Evolutionary conservation across 2,329 filamentous ascomycete genomes (phyloP).

Genomic region (Sclerotinia nivalis): DNA sequence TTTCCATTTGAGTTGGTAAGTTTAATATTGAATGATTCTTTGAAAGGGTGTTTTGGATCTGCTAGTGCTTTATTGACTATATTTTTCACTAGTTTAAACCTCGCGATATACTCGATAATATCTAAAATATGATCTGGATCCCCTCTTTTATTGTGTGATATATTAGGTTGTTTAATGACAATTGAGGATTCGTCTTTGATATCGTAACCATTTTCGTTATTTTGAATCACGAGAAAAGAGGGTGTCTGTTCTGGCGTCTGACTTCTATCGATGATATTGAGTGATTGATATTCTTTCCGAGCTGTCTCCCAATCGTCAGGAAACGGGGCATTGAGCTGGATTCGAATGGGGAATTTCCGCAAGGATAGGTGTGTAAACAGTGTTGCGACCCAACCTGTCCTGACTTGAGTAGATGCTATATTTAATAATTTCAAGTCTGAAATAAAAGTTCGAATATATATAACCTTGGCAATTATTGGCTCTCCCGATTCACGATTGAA

Average conservation of each 20-base stretch:
- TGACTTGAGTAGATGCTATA: constrained; percentile 1
- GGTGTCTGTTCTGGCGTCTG: neutral
- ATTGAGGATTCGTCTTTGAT: neutral
- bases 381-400: constrained; percentile 4
- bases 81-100: neutral
- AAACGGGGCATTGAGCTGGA: neutral
- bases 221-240: constrained; percentile 1
- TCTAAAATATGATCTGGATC: neutral
- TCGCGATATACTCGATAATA: neutral
- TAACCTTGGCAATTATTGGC: constrained; percentile 2
- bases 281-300: constrained; percentile 2
- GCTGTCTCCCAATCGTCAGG: neutral
- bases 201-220: constrained; percentile 10
- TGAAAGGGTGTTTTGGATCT: neutral
- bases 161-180: neutral
- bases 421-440: constrained; percentile 4
- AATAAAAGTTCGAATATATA: neutral
- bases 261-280: constrained; percentile 3
- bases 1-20: neutral
- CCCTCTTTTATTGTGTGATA: neutral
- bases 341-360: constrained; percentile 1
- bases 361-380: neutral
- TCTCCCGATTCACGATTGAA: neutral
- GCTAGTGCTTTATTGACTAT: neutral
- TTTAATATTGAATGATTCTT: neutral